Percentiles rank a stretch among this genome's conserved stretches.
phyloP scores from a whole-genome alignment of 108 stramenopile genomes.

The Pelagomonas calceolata region DNA sequence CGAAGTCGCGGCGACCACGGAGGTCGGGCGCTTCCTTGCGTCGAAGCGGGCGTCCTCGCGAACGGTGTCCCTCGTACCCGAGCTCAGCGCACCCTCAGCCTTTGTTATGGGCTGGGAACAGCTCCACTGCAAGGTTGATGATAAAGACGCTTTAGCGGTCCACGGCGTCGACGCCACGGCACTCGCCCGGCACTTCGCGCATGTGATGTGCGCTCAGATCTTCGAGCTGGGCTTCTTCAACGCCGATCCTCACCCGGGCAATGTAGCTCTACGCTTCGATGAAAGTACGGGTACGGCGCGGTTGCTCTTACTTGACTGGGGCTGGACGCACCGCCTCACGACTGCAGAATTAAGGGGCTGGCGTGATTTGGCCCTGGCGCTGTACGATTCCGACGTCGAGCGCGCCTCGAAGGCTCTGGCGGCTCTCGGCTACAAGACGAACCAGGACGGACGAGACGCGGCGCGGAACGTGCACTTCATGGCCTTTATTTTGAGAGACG shows the following conservation, averaged over 20 bases:
- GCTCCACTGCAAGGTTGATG: background rate
- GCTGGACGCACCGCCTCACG: background rate
- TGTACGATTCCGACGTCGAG: background rate
- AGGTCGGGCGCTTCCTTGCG: background rate
- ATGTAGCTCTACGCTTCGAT: background rate
- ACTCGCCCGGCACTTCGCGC: background rate
- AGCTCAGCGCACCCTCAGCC: background rate
- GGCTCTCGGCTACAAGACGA: background rate
- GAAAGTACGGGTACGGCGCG: background rate
- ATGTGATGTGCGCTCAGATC: background rate
- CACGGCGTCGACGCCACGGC: background rate
- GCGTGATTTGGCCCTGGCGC: background rate
- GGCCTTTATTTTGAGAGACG: background rate
- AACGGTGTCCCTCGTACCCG: background rate
- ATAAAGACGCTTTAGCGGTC: background rate
- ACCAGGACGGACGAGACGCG: conserved; percentile 1
- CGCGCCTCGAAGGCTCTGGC: background rate
- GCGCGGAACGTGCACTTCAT: background rate
- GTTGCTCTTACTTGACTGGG: background rate
- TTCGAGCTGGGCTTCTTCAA: background rate
- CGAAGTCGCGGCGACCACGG: background rate
- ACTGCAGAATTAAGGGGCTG: background rate
- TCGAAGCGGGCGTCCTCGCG: background rate
- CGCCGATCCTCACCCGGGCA: conserved; percentile 1
- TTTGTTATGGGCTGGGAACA: background rate